These are phyloP conservation scores for Naganishia cerealis DNA, from an alignment of 1,284 basidiomycete genomes.

Conservation along the genomic window DNA sequence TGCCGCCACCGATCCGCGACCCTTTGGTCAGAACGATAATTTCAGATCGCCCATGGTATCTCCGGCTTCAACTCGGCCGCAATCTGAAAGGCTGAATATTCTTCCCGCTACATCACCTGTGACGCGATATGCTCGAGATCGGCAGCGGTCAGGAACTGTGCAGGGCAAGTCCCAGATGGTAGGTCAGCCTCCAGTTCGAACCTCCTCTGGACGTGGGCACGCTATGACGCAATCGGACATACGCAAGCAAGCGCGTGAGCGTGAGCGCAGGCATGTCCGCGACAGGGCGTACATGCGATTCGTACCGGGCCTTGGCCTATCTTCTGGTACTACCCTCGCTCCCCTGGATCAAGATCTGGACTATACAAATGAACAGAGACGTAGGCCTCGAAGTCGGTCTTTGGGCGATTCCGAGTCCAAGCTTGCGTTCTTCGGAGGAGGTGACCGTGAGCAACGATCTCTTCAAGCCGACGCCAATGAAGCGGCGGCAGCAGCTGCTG, in stretches of 20 bases:
- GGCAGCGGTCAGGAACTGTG: constrained; percentile 13
- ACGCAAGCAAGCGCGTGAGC: constrained; percentile 20
- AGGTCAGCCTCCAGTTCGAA: constrained; percentile 11
- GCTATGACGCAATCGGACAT: constrained; percentile 7
- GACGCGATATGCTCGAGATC: constrained; percentile 7
- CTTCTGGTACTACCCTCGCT: constrained; percentile 26
- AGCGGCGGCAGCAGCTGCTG: constrained; percentile 23
- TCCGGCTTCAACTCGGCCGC: background rate
- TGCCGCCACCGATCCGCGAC: background rate
- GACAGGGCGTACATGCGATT: constrained; percentile 42
- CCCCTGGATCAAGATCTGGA: constrained; percentile 35
- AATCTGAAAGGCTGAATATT: background rate
- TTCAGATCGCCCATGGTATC: background rate
- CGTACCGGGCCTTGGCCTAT: constrained; percentile 36
- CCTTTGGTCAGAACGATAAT: background rate
- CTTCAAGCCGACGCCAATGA: constrained; percentile 34
- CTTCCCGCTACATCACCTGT: constrained; percentile 9
- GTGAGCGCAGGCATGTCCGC: constrained; percentile 22
- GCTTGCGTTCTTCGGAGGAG: constrained; percentile 9
- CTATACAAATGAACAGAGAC: constrained; percentile 26
- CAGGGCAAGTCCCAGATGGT: background rate
- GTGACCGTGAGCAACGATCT: constrained; percentile 31
- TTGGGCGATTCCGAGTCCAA: constrained; percentile 12
- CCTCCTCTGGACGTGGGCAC: background rate
- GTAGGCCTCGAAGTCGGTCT: constrained; percentile 14